Conservation (phyloP, 768 basidiomycete species). For the Crucibulum laeve region DNA sequence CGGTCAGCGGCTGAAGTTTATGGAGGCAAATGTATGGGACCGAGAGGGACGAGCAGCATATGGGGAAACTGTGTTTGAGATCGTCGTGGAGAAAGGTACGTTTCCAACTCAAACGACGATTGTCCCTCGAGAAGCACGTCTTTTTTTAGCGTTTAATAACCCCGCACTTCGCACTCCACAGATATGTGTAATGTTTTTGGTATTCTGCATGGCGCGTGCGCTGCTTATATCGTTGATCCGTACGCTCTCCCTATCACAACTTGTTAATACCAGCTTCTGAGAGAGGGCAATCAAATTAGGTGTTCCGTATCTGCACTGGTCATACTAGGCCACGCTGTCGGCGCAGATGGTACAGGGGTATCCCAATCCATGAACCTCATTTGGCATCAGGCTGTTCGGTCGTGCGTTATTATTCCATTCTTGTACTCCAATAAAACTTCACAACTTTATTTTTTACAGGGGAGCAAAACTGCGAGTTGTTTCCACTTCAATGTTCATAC, state of each 20-base stretch:
- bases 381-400: conserved; percentile 38
- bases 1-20: conserved; percentile 29
- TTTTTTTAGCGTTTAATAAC: background rate
- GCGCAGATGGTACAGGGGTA: conserved; percentile 39
- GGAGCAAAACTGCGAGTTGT: conserved; percentile 37
- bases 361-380: conserved; percentile 49
- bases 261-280: background rate
- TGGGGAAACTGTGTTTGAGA: conserved; percentile 34
- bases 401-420: conserved; percentile 19
- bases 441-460: conserved; percentile 17
- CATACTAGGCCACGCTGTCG: conserved; percentile 31
- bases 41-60: conserved; percentile 6
- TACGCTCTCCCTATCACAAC: conserved; percentile 15
- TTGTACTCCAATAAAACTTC: conserved; percentile 1
- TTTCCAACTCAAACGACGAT: background rate
- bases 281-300: conserved; percentile 15
- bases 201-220: conserved; percentile 53
- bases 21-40: conserved; percentile 31
- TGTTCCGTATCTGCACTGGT: conserved; percentile 41
- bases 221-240: conserved; percentile 54
- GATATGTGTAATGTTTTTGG: conserved; percentile 53
- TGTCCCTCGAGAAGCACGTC: background rate
- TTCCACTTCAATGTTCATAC: conserved; percentile 35
- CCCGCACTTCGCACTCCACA: conserved; percentile 15
- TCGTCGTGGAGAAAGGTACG: conserved; percentile 31